Evolutionary conservation across 2,329 filamentous ascomycete genomes (phyloP), one percentile per base, ranked within the genome.

Genomic region (Chaetothyriales sp.): DNA sequence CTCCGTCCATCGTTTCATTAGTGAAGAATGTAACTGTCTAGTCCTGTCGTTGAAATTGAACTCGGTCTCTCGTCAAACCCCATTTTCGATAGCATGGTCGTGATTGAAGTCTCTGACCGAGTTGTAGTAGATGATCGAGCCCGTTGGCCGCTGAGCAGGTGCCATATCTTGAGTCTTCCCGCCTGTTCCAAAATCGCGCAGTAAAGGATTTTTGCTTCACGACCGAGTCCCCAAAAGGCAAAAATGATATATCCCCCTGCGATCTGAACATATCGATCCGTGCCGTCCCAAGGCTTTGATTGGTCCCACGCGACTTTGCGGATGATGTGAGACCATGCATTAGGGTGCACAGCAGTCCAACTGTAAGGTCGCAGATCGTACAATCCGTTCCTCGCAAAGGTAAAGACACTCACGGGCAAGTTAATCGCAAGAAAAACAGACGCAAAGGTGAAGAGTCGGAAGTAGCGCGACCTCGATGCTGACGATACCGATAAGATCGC

Each of bases 161-260:
- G 33, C 33, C 33, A 40, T 2, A 40, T 40, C 10, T 40, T 40
- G 33, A 13, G 10, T 40, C 33, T 10, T 9, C 10, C 5, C 33
- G 33, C 15, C 10, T 13, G 33, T 40, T 40, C 33, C 33, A 10
- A 40, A 47, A 76, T 60, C 52, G 70, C 67, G 3, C 65, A 63
- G 49, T 68, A 69, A 61, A 82, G 83, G 64, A 78, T 75, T 20
- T 69, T 67, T 0, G 81, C 81, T 60, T 85, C 82, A 22, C 68
- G 69, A 28, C 81, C 82, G 15, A 80, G 74, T 7, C 82, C 82
- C 57, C 84, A 84, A 60, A 82, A 77, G n/a, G 76, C 49, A 61
- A 85, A 85, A 10, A 79, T 65, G 22, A 80, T 53, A 53, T 77
- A 72, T 0, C 76, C 77, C 2, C 73, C 68, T 0, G 62, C 70